Evolutionary conservation across 2,329 filamentous ascomycete species (phyloP), one percentile per base, ranked within the genome.

Genomic region (Anisogramma anomala): DNA sequence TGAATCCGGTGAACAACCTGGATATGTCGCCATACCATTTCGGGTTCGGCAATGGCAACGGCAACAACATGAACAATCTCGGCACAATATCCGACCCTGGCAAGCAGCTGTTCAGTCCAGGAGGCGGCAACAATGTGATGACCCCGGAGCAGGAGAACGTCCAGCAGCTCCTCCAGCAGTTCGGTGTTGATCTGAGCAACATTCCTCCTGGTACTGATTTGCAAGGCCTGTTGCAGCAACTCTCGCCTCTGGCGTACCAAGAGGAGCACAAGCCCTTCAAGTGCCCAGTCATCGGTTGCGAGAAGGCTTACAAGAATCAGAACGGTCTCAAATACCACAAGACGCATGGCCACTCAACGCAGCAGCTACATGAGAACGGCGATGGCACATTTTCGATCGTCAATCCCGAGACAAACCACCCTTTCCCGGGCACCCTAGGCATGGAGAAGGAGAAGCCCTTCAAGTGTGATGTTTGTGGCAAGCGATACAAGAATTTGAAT

Each of bases 381-480:
- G 91, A 98, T 55, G 91, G 91, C 38, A 95, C 91, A 2, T 96
- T 94, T 58, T 96, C 89, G 0, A 98, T 98, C 51, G 89, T 98
- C 38, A 94, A 98, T 53, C 91, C 91, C 0, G 84, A 94, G 56
- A 96, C 91, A 0, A 91, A 84, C 20, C 77, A 86, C 1, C 91
- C 91, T 0, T 98, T 96, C 50, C 91, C 91, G 0, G 91, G 91
- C 23, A 96, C 91, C 1, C 69, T 94, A 26, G 91, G 91, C n/a
- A 98, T 98, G 91, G 91, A 98, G 65, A 98, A 96, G 61, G 89
- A 96, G 67, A 98, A 98, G 68, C 91, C 91, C 3, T 96, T 96
- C 60, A 88, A 88, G 57, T 98, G 91, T 61, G 88, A 96, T 50
- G 82, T 87, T 9, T 98, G 91, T 58, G 88, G 89, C 54, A 98